Percentiles rank a stretch among this genome's conserved stretches.
phyloP scores from a whole-genome alignment of 2,329 filamentous ascomycete genomes.

The Fusarium chlamydosporum region DNA sequence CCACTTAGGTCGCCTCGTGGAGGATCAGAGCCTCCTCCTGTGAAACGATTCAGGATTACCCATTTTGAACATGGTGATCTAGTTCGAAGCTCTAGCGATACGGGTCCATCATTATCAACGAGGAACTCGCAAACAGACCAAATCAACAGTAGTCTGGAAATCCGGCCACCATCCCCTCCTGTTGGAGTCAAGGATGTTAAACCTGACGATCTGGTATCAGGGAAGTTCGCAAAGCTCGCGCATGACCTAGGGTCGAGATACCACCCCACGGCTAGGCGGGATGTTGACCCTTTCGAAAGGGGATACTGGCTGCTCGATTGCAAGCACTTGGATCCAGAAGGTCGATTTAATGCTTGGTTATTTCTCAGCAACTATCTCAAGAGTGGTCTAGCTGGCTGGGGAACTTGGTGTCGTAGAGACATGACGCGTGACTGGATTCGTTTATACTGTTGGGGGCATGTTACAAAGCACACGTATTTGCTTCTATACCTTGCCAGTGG shows the following conservation, averaged over 20 bases:
- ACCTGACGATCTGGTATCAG: conserved; percentile 68
- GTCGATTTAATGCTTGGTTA: conserved; percentile 71
- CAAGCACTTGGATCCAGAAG: conserved; percentile 63
- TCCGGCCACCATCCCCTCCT: conserved; percentile 68
- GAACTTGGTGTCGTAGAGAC: conserved; percentile 69
- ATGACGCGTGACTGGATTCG: conserved; percentile 64
- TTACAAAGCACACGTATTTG: conserved; percentile 80
- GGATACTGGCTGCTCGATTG: conserved; percentile 82
- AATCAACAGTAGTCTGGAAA: conserved; percentile 59
- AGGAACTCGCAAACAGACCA: conserved; percentile 32
- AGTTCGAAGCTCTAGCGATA: conserved; percentile 53
- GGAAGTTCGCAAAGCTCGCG: conserved; percentile 65
- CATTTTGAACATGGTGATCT: conserved; percentile 39
- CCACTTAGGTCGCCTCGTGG: conserved; percentile 43
- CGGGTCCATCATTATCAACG: conserved; percentile 39
- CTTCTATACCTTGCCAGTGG: conserved; percentile 80
- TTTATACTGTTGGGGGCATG: conserved; percentile 83
- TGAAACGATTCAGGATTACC: conserved; percentile 49
- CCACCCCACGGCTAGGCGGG: conserved; percentile 58
- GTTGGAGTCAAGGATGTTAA: conserved; percentile 63
- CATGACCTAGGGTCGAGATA: conserved; percentile 68
- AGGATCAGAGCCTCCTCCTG: conserved; percentile 52
- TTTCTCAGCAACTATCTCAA: conserved; percentile 72
- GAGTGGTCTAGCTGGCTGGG: conserved; percentile 75
- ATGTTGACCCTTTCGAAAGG: conserved; percentile 72